These are phyloP conservation scores for Eucalyptus cloeziana DNA, from an alignment of 345 rosid genomes.

Conservation along the genomic window DNA sequence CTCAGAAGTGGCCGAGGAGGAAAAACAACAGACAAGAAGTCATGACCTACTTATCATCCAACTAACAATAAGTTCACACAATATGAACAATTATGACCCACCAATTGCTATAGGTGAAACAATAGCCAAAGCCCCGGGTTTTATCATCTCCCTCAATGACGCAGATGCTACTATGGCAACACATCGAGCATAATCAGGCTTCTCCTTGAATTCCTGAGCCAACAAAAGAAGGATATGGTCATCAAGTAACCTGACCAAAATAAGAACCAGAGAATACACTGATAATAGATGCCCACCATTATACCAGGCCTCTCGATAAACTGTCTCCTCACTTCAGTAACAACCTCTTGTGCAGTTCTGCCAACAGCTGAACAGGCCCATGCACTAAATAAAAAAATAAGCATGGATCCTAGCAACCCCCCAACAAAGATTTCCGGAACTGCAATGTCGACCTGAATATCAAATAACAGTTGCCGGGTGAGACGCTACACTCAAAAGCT, in stretches of 20 bases:
- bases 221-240: not conserved
- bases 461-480: not conserved
- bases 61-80: not conserved
- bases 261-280: not conserved
- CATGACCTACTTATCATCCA: not conserved
- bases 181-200: conserved; percentile 97
- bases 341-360: conserved; percentile 99
- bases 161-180: conserved; percentile 98
- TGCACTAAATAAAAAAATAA: conserved; percentile 86
- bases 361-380: conserved; percentile 99
- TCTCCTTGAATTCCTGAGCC: conserved; percentile 83
- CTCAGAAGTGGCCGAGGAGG: not conserved
- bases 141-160: conserved; percentile 93
- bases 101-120: conserved; percentile 81
- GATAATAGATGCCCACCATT: conserved; percentile 53
- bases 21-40: not conserved
- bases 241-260: not conserved
- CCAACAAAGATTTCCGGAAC: conserved; percentile 93
- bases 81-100: conserved; percentile 5
- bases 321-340: conserved; percentile 95
- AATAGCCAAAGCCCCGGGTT: conserved; percentile 94
- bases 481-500: not conserved
- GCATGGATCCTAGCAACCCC: conserved; percentile 96
- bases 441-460: conserved; percentile 88
- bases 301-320: conserved; percentile 99